These are phyloP conservation scores for Stemphylium beticola DNA, from an alignment of 2,329 filamentous ascomycete genomes.

Conservation along the genomic window DNA sequence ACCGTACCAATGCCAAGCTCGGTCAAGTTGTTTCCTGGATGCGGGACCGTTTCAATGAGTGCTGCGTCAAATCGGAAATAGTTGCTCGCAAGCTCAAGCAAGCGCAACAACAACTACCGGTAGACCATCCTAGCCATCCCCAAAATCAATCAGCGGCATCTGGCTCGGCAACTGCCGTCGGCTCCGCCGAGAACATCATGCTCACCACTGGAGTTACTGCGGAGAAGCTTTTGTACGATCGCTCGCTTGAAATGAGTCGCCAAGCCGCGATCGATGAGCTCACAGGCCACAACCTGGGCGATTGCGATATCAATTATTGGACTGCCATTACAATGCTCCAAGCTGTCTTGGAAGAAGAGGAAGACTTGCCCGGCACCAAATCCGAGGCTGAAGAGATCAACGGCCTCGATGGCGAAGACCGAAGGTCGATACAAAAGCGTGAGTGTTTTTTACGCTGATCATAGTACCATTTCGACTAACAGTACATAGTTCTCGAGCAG, in stretches of 20 bases:
- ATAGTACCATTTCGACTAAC: slow-evolving; percentile 26
- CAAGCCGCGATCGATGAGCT: slow-evolving; percentile 95
- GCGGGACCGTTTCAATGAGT: slow-evolving; percentile 92
- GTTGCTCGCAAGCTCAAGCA: slow-evolving; percentile 88
- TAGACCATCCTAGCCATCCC: slow-evolving; percentile 85
- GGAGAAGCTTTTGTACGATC: slow-evolving; percentile 97
- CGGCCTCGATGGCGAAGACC: slow-evolving; percentile 71
- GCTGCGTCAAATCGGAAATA: slow-evolving; percentile 92
- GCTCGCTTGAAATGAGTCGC: slow-evolving; percentile 94
- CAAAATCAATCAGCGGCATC: slow-evolving; percentile 72
- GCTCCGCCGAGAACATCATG: slow-evolving; percentile 78
- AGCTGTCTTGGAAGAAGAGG: slow-evolving; percentile 87
- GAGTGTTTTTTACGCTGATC: slow-evolving; percentile 44
- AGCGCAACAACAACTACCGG: slow-evolving; percentile 81
- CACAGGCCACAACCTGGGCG: slow-evolving; percentile 82
- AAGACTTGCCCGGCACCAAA: slow-evolving; percentile 57
- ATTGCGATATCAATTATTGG: slow-evolving; percentile 90
- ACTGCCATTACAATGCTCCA: slow-evolving; percentile 95
- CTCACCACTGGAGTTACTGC: slow-evolving; percentile 90
- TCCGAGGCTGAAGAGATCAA: slow-evolving; percentile 58
- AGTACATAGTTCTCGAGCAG: slow-evolving; percentile 54
- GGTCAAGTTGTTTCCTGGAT: slow-evolving; percentile 97
- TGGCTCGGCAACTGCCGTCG: slow-evolving; percentile 62
- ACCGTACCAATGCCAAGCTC: slow-evolving; percentile 61
- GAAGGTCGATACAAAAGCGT: slow-evolving; percentile 76